These are phyloP conservation scores for Daucus carota DNA, from an alignment of 129 eudicot species.

Conservation along the genomic window DNA sequence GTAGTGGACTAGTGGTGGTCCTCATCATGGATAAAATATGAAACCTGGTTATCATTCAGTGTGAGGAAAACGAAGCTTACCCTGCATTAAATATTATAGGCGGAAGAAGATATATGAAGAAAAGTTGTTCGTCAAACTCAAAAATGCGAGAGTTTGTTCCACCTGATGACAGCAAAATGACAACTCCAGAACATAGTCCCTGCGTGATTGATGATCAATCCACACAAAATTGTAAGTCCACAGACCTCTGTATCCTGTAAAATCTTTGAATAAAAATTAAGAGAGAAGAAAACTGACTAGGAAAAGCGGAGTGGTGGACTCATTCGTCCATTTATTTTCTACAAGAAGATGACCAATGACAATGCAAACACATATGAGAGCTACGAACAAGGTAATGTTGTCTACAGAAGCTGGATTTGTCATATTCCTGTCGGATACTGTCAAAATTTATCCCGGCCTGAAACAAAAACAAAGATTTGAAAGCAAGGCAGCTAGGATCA, in stretches of 20 bases:
- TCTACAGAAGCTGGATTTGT: conserved; percentile 25
- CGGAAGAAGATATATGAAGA: conserved; percentile 83
- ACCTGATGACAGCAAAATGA: conserved; percentile 38
- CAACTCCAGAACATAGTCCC: conserved; percentile 59
- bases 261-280: background rate
- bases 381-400: conserved; percentile 47
- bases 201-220: conserved; percentile 19
- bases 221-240: background rate
- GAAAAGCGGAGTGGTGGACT: conserved; percentile 54
- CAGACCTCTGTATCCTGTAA: background rate
- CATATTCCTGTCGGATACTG: background rate
- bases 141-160: conserved; percentile 52
- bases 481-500: conserved; percentile 12
- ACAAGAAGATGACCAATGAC: conserved; percentile 59
- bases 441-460: background rate
- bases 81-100: conserved; percentile 97
- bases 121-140: conserved; percentile 58
- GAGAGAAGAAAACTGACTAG: conserved; percentile 34
- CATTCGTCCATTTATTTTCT: conserved; percentile 50
- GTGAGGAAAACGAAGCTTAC: conserved; percentile 22
- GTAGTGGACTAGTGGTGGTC: background rate
- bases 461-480: background rate
- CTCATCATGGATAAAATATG: background rate
- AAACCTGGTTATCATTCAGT: background rate
- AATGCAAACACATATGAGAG: conserved; percentile 57